Percentiles rank a stretch among this genome's conserved stretches.
Conservation (phyloP, 2,329 filamentous ascomycete species). For the Aspergillus spinulosporus region DNA sequence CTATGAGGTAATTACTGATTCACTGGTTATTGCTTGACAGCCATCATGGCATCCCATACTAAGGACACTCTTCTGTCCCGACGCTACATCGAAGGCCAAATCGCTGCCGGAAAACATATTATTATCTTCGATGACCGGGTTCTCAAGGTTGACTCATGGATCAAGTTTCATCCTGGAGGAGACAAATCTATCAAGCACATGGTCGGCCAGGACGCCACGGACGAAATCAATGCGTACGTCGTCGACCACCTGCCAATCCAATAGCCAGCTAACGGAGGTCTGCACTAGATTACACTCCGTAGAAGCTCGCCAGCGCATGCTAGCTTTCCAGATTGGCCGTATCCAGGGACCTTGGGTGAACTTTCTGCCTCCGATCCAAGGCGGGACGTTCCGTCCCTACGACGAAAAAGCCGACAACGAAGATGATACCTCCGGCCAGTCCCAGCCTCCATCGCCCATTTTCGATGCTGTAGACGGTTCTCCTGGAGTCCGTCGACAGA, state of each 20-base stretch:
- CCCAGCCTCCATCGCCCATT: constrained; percentile 58
- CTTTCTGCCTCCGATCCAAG: constrained; percentile 84
- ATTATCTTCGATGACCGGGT: constrained; percentile 80
- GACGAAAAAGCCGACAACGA: constrained; percentile 48
- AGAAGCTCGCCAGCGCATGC: constrained; percentile 74
- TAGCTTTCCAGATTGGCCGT: constrained; percentile 77
- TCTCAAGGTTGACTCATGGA: constrained; percentile 83
- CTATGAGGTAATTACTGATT: not conserved
- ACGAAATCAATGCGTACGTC: constrained; percentile 85
- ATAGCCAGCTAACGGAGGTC: constrained; percentile 19
- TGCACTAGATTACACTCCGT: constrained; percentile 71
- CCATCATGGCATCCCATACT: constrained; percentile 24
- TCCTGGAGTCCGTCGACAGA: constrained; percentile 37
- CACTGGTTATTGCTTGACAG: not conserved
- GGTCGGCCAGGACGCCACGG: constrained; percentile 90
- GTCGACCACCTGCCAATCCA: constrained; percentile 7
- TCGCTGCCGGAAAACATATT: constrained; percentile 76
- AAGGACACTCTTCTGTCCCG: constrained; percentile 58
- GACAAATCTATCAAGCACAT: constrained; percentile 89
- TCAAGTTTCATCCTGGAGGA: constrained; percentile 87
- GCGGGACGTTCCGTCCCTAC: constrained; percentile 74
- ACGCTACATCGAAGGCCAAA: constrained; percentile 73
- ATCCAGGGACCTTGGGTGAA: constrained; percentile 82
- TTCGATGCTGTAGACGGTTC: constrained; percentile 56
- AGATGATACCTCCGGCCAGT: constrained; percentile 53